Evolutionary conservation across 1,284 basidiomycete species (phyloP).

Genomic region (Vanrija humicola): DNA sequence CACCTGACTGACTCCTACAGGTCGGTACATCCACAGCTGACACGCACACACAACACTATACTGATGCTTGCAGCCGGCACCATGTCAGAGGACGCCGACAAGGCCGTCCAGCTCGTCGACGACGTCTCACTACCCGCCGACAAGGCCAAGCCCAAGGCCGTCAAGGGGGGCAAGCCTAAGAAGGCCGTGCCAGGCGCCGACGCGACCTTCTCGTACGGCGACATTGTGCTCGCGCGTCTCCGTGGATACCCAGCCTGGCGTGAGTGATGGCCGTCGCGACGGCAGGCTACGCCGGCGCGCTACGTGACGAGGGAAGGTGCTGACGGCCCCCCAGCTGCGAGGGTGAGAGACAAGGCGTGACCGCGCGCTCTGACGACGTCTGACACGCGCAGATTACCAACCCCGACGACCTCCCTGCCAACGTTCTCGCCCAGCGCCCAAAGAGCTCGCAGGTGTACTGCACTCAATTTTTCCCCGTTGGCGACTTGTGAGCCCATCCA

Average conservation of each 20-base stretch:
- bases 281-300: too few relatives aligned
- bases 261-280: slow-evolving; percentile 25
- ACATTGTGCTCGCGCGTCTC: slow-evolving; percentile 86
- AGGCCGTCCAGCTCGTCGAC: slow-evolving; percentile 7
- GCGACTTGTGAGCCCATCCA: slow-evolving; percentile 71
- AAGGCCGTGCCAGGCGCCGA: slow-evolving; percentile 16
- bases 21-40: too few relatives aligned
- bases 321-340: slow-evolving; percentile 16
- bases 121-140: slow-evolving; percentile 24
- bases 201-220: slow-evolving; percentile 58
- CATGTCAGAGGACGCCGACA: slow-evolving; percentile 19
- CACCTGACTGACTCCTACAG: too few relatives aligned
- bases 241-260: slow-evolving; percentile 89
- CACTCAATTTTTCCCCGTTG: slow-evolving; percentile 53
- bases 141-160: slow-evolving; percentile 34
- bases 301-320: not conserved
- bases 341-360: slow-evolving; percentile 9
- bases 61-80: not conserved
- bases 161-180: slow-evolving; percentile 9
- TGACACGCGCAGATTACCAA: slow-evolving; percentile 33
- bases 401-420: slow-evolving; percentile 33
- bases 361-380: not conserved
- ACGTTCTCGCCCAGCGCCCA: slow-evolving; percentile 32
- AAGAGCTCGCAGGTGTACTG: slow-evolving; percentile 33
- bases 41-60: too few relatives aligned